Evolutionary conservation across 495 filamentous ascomycete genomes (phyloP).

Genomic region (Penicillium riverlandense): DNA sequence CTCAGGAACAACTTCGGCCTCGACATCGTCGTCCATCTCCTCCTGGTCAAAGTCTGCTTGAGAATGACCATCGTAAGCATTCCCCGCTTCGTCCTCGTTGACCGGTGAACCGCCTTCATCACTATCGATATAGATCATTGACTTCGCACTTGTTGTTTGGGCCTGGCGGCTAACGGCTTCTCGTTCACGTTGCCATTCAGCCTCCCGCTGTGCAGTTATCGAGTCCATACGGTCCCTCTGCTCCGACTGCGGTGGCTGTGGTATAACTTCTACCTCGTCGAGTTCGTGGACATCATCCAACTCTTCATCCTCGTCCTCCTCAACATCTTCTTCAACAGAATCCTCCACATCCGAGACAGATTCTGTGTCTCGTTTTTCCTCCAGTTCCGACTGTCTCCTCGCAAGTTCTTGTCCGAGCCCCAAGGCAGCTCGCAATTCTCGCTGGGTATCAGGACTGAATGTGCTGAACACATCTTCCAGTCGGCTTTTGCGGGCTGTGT

Average conservation of each 20-base stretch:
- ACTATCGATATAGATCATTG: constrained; percentile 46
- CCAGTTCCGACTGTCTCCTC: constrained; percentile 14
- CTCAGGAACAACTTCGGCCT: background rate
- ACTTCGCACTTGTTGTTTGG: constrained; percentile 31
- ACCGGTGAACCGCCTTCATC: constrained; percentile 18
- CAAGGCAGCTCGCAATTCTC: constrained; percentile 38
- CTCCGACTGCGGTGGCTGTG: background rate
- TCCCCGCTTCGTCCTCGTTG: constrained; percentile 4
- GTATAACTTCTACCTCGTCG: background rate
- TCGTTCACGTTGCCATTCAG: constrained; percentile 44
- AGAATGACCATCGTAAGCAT: constrained; percentile 5
- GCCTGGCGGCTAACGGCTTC: constrained; percentile 45
- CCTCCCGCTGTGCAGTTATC: constrained; percentile 19
- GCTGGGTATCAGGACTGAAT: constrained; percentile 34
- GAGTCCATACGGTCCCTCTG: background rate
- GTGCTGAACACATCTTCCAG: constrained; percentile 38
- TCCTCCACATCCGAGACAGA: background rate
- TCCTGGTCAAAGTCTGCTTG: constrained; percentile 14
- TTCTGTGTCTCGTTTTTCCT: constrained; percentile 8
- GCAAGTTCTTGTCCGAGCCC: constrained; percentile 45
- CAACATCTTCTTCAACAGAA: background rate
- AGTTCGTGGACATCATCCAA: constrained; percentile 3
- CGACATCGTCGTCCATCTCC: constrained; percentile 1
- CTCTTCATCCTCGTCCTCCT: background rate
- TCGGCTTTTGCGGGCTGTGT: constrained; percentile 15